These are phyloP conservation scores for Tricholoma hemisulphureum DNA, from an alignment of 768 basidiomycete species.

Conservation along the genomic window DNA sequence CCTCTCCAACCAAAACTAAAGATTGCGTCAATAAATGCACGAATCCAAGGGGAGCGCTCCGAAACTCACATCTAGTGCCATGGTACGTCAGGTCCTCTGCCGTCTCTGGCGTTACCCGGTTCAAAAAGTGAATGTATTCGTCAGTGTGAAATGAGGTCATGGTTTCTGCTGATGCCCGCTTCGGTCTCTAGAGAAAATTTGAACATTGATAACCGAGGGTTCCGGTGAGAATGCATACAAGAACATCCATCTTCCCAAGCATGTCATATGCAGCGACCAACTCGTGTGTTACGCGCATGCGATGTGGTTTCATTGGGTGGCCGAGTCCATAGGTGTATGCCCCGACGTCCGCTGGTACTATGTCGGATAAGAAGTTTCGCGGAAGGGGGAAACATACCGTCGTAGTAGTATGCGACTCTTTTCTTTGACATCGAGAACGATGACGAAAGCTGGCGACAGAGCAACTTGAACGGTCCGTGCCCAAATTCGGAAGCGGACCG, in stretches of 20 bases:
- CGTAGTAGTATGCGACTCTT: conserved; percentile 80
- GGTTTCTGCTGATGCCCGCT: conserved; percentile 64
- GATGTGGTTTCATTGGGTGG: conserved; percentile 95
- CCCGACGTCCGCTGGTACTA: conserved; percentile 58
- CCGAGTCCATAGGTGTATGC: conserved; percentile 80
- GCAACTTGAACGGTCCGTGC: background rate
- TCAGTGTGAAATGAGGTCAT: conserved; percentile 98
- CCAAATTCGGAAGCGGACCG: background rate
- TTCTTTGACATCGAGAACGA: conserved; percentile 56
- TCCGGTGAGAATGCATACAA: conserved; percentile 50
- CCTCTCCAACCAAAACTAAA: conserved; percentile 74
- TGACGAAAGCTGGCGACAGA: background rate
- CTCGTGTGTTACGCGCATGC: conserved; percentile 93
- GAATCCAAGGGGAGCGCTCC: background rate
- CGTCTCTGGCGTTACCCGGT: conserved; percentile 88
- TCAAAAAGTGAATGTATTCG: conserved; percentile 93
- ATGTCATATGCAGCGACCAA: conserved; percentile 88
- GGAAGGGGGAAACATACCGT: conserved; percentile 45
- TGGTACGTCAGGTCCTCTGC: conserved; percentile 81
- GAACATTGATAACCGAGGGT: background rate
- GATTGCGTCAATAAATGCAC: background rate
- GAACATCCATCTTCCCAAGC: conserved; percentile 90
- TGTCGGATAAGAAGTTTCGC: conserved; percentile 1
- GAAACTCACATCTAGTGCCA: conserved; percentile 75
- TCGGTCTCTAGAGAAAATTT: conserved; percentile 53